These are phyloP conservation scores for Boletus nobilissimus DNA, from an alignment of 1,284 basidiomycete genomes.

Conservation along the genomic window DNA sequence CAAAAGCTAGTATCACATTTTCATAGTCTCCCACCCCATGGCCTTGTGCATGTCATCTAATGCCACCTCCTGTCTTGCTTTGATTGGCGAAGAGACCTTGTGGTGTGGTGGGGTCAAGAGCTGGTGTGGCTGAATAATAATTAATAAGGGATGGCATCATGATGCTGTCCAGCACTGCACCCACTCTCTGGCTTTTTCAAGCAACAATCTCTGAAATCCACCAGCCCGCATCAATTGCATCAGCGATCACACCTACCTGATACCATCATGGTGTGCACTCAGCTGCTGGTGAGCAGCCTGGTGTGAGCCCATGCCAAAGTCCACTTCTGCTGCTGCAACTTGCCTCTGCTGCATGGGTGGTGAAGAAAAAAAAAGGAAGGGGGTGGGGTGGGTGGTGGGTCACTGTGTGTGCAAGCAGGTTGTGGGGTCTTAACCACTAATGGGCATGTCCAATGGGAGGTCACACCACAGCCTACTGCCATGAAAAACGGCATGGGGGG, in stretches of 20 bases:
- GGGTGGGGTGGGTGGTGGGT: too few species aligned
- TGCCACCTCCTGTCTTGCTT: neutral
- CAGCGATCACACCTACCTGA: neutral
- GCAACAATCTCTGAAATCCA: neutral
- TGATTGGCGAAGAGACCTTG: neutral
- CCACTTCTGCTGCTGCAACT: too few species aligned
- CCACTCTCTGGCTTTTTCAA: neutral
- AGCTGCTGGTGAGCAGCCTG: too few species aligned
- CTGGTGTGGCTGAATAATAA: neutral
- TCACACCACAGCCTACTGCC: too few species aligned
- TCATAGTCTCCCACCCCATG: neutral
- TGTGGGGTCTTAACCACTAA: too few species aligned
- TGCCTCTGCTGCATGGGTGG: too few species aligned
- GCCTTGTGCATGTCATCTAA: conserved; percentile 1
- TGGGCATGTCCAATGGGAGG: too few species aligned
- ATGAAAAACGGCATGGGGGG: too few species aligned
- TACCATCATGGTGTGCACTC: neutral
- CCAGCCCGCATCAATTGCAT: too few species aligned
- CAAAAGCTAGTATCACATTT: neutral
- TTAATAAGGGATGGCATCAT: neutral
- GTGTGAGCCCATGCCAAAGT: too few species aligned
- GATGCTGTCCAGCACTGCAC: neutral
- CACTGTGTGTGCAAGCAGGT: too few species aligned
- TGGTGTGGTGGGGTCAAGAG: neutral
- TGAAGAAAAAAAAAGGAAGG: too few species aligned